Percentiles rank a stretch among this genome's conserved stretches.
These are phyloP conservation scores for Thalassiosira sp. DNA, from an alignment of 352 stramenopile genomes.

Conservation along the genomic window DNA sequence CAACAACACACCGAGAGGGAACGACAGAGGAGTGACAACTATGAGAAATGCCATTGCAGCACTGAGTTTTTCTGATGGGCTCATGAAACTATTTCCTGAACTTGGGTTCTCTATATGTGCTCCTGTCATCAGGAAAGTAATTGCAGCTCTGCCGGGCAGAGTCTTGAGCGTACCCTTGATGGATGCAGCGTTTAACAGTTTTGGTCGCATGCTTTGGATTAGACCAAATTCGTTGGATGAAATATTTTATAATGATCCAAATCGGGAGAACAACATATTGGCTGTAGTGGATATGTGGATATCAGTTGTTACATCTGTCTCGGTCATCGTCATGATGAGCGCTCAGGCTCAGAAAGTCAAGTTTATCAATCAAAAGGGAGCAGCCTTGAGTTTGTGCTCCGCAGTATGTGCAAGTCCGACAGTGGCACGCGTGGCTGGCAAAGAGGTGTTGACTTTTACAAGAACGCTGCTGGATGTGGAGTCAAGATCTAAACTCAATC, in stretches of 20 bases:
- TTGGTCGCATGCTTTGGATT: conserved; percentile 43
- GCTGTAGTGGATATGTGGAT: conserved; percentile 31
- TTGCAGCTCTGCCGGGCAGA: conserved; percentile 15
- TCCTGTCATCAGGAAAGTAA: conserved; percentile 26
- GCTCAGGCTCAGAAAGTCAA: conserved; percentile 24
- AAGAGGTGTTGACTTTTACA: conserved; percentile 34
- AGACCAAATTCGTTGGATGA: conserved; percentile 34
- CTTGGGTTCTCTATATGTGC: conserved; percentile 27
- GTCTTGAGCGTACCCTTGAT: conserved; percentile 18
- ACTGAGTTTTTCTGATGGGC: conserved; percentile 26
- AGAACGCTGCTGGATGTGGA: conserved; percentile 32
- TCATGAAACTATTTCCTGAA: conserved; percentile 49
- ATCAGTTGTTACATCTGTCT: conserved; percentile 34
- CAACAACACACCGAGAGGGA: conserved; percentile 13
- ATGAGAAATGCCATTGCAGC: conserved; percentile 41
- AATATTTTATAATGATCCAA: conserved; percentile 33
- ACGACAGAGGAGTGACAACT: conserved; percentile 16
- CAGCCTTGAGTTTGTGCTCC: conserved; percentile 17
- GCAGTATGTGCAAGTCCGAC: conserved; percentile 24
- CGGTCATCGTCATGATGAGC: conserved; percentile 41
- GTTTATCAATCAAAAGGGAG: conserved; percentile 50
- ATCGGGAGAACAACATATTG: conserved; percentile 27
- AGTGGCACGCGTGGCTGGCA: conserved; percentile 26
- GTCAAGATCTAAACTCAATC: conserved; percentile 15
- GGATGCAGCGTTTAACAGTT: conserved; percentile 23